These are phyloP conservation scores for Pinus tabuliformis DNA, from an alignment of 75 land plant species.

Conservation along the genomic window DNA sequence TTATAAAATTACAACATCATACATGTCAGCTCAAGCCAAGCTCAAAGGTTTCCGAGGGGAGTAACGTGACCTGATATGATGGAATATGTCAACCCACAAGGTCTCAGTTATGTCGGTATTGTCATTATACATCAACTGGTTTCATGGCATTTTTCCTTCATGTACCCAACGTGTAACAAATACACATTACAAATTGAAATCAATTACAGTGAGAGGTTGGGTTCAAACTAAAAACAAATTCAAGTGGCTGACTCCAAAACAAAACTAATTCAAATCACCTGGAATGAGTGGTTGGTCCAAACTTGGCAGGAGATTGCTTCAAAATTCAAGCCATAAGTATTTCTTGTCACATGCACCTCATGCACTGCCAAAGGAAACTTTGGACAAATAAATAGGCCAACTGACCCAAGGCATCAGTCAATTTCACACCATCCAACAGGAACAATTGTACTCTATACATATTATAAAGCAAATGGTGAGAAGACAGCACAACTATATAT, in stretches of 20 bases:
- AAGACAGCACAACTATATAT: no score
- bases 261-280: not conserved
- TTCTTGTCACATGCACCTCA: not conserved
- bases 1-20: no score
- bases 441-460: no score
- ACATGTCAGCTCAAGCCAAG: no score
- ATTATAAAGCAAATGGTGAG: no score
- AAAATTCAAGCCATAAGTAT: not conserved
- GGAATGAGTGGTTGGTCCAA: not conserved
- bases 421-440: not conserved
- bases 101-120: no score
- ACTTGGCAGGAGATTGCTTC: not conserved
- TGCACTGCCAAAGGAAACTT: not conserved
- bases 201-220: not conserved
- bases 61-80: no score
- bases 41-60: no score
- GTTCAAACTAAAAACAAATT: not conserved
- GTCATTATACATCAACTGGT: no score
- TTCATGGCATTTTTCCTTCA: no score
- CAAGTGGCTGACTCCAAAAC: not conserved
- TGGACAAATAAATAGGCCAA: not conserved
- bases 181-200: not conserved
- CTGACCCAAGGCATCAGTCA: not conserved
- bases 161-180: not conserved
- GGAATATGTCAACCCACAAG: no score